Percentiles rank a stretch among this genome's conserved stretches.
Conservation (phyloP, 345 rosid genomes). For the Hibiscus tridactylites region DNA sequence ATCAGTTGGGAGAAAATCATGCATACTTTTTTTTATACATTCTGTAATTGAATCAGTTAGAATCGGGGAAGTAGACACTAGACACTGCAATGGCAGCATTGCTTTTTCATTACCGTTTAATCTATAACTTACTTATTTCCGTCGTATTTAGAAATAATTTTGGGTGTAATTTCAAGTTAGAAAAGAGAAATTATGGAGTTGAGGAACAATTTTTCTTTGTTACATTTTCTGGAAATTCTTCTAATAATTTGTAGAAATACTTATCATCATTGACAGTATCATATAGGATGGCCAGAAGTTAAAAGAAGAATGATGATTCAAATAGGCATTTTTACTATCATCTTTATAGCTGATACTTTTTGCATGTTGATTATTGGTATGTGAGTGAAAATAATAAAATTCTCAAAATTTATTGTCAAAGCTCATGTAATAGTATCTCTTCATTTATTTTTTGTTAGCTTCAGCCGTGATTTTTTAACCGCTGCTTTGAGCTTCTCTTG, state of each 20-base stretch:
- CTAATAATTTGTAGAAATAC: background rate
- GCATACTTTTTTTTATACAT: background rate
- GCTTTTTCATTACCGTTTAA: background rate
- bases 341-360: background rate
- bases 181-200: background rate
- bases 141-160: background rate
- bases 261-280: background rate
- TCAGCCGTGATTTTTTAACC: background rate
- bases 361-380: background rate
- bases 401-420: background rate
- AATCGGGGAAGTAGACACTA: background rate
- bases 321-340: background rate
- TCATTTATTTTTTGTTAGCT: background rate
- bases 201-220: background rate
- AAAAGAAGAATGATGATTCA: background rate
- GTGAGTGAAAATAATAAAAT: background rate
- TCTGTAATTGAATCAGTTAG: background rate
- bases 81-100: background rate
- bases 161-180: background rate
- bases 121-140: background rate
- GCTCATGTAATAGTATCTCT: background rate
- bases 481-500: slow-evolving; percentile 6
- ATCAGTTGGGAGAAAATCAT: background rate
- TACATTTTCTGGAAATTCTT: too few relatives aligned
- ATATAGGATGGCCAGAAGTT: background rate